Conservation (phyloP, 495 filamentous ascomycete species). For the Hypoxylon subgilvum region DNA sequence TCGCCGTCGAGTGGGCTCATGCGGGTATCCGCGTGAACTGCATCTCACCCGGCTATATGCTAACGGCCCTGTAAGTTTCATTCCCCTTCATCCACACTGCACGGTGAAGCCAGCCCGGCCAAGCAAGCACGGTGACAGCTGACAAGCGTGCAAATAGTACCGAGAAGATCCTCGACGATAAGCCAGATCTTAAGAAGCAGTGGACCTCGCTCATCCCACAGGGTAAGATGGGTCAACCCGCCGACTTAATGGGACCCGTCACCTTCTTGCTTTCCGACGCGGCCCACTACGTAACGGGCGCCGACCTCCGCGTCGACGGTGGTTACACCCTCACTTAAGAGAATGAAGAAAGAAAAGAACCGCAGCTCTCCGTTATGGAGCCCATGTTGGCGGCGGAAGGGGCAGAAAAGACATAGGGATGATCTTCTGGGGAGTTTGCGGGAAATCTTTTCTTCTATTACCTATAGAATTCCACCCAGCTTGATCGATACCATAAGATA, state of each 20-base stretch:
- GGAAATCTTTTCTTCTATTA: not conserved
- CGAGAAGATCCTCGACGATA: conserved; percentile 91
- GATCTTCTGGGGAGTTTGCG: not conserved
- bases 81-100: not conserved
- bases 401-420: conserved; percentile 1
- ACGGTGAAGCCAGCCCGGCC: conserved; percentile 17
- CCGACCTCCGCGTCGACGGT: conserved; percentile 88
- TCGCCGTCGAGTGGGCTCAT: conserved; percentile 90
- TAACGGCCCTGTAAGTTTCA: conserved; percentile 79
- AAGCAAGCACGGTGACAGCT: conserved; percentile 12
- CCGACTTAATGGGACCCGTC: conserved; percentile 92
- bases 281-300: conserved; percentile 82
- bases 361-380: not conserved
- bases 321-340: conserved; percentile 84
- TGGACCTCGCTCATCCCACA: conserved; percentile 92
- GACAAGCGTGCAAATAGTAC: conserved; percentile 62
- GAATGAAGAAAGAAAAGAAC: not conserved
- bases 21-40: conserved; percentile 87
- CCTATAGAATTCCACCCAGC: not conserved
- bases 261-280: conserved; percentile 90
- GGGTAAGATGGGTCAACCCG: conserved; percentile 89
- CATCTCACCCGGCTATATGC: conserved; percentile 91
- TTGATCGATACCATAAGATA: not conserved
- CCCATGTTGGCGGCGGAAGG: conserved; percentile 11
- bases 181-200: conserved; percentile 80